Evolutionary conservation across 345 rosid genomes (phyloP), one percentile per base, ranked within the genome.

Genomic region (Conringia planisiliqua): DNA sequence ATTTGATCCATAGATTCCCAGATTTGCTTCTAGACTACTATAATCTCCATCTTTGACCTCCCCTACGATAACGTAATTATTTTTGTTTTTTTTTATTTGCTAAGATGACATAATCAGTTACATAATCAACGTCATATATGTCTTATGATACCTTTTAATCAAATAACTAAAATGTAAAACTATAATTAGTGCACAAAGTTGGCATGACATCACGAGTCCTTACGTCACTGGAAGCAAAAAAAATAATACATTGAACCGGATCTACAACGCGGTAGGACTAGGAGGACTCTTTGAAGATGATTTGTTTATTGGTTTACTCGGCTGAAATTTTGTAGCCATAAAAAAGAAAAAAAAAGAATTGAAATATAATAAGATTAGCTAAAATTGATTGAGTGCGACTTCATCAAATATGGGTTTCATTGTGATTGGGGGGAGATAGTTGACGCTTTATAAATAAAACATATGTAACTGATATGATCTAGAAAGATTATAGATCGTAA

Each of bases 261-360:
- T 59, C 50, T 8, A 54, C 32, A 44, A 70, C 80, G 80, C 80
- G 80, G 58, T 51, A 44, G 24, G 70, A 54, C 54, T 43, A 4
- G 4, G 26, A 26, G 36, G 54, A 43, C 39, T 40, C 62, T 22
- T 61, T 61, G 48, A 47, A 61, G 57, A 52, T 11, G 30, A 52
- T 76, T 76, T 52, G 57, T 62, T 52, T 76, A 62, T 69, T 69
- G 33, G 16, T 33, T 20, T 63, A 76, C 75, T 62, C 80, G 66
- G 30, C 10, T 60, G 44, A 60, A 68, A 51, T 39, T 59, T 59
- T 67, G 30, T 67, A 13, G 42, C 42, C 47, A 69, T 46, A 4
- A 27, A 7, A 7, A 17, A 22, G 3, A 5, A 12, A 38, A 47
- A 33, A 7, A 39, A 47, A 48, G 1, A 27, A n/a, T 2, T 1